These are phyloP conservation scores for Lathyrus aphaca DNA, from an alignment of 306 rosid genomes.

Conservation along the genomic window DNA sequence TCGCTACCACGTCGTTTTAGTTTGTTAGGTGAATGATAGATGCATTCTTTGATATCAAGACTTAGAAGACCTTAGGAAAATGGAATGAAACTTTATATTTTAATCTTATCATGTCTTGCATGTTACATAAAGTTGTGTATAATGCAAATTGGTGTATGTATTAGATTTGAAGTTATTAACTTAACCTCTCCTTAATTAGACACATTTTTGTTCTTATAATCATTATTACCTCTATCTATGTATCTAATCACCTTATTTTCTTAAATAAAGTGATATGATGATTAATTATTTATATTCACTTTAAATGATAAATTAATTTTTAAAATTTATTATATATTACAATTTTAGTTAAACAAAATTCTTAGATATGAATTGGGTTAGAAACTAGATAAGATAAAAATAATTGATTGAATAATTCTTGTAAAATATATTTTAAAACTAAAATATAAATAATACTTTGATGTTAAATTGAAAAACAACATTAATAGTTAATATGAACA, in stretches of 20 bases:
- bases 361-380: no score
- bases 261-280: no score
- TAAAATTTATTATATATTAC: no score
- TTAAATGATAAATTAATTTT: no score
- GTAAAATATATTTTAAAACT: no score
- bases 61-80: slow-evolving; percentile 16
- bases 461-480: no score
- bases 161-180: slow-evolving; percentile 32
- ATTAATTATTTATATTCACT: no score
- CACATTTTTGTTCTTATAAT: slow-evolving; percentile 11
- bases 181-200: slow-evolving; percentile 31
- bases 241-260: background rate
- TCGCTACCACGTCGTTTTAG: slow-evolving; percentile 79
- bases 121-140: slow-evolving; percentile 66
- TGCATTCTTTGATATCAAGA: slow-evolving; percentile 56
- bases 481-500: no score
- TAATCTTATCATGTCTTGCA: slow-evolving; percentile 51
- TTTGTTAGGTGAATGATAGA: slow-evolving; percentile 70
- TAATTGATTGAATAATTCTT: no score
- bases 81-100: background rate
- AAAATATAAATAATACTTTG: no score
- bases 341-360: no score
- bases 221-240: background rate
- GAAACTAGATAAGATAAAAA: no score
- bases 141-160: slow-evolving; percentile 25